Percentiles rank a stretch among this genome's conserved stretches.
Evolutionary conservation across 495 filamentous ascomycete genomes (phyloP).

Genomic region (Aspergillus egyptiacus): DNA sequence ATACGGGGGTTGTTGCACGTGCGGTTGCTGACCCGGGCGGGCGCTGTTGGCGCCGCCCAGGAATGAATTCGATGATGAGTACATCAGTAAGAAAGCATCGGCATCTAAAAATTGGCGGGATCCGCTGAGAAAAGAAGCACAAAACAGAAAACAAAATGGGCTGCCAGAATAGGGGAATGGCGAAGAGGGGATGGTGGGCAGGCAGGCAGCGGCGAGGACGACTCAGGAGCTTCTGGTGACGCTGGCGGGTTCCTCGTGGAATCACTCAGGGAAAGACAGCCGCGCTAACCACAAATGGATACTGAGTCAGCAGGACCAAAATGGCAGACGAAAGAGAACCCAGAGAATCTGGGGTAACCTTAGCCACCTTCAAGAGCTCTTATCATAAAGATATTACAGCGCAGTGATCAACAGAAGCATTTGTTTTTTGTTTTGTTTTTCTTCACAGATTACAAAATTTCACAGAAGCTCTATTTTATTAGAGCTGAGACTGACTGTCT

Average conservation of each 20-base stretch:
- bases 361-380: no score
- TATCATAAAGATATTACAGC: no score
- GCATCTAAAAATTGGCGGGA: constrained; percentile 26
- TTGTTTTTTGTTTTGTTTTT: background rate
- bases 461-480: background rate
- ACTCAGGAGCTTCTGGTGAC: constrained; percentile 15
- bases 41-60: constrained; percentile 68
- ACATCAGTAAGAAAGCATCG: constrained; percentile 54
- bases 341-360: constrained; percentile 1
- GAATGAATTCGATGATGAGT: constrained; percentile 79
- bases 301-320: constrained; percentile 10
- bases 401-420: no score
- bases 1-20: constrained; percentile 44
- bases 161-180: constrained; percentile 10
- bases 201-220: constrained; percentile 7
- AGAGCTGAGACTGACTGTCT: background rate
- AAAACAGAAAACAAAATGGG: constrained; percentile 10
- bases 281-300: constrained; percentile 5
- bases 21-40: constrained; percentile 60
- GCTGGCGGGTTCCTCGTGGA: constrained; percentile 11
- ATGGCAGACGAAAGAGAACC: constrained; percentile 1
- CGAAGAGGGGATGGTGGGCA: constrained; percentile 2
- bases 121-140: constrained; percentile 11
- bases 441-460: background rate
- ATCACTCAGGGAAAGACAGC: constrained; percentile 9